A percentile compares a stretch with the other conserved stretches of the same genome.
These are phyloP conservation scores for Apiospora arundinis DNA, from an alignment of 2,329 filamentous ascomycete genomes.

Conservation along the genomic window DNA sequence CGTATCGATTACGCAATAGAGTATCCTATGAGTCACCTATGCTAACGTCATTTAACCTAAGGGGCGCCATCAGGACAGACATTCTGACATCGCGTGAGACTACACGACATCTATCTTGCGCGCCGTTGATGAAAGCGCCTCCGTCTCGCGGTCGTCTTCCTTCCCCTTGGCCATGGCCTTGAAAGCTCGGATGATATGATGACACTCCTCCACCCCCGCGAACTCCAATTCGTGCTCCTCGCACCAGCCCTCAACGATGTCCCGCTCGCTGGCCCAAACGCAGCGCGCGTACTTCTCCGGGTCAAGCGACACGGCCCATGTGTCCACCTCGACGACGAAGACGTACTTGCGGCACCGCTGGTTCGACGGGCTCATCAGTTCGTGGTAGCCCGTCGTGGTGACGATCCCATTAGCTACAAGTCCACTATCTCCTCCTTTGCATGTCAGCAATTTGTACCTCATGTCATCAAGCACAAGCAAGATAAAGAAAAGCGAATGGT, in stretches of 20 bases:
- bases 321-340: neutral
- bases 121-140: neutral
- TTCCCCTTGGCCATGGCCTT: neutral
- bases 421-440: neutral
- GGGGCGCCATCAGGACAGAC: too few relatives aligned
- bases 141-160: neutral
- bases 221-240: neutral
- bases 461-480: too few relatives aligned
- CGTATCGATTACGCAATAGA: neutral
- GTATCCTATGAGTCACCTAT: neutral
- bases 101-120: neutral
- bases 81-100: too few relatives aligned
- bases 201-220: neutral
- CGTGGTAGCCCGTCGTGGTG: neutral
- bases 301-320: neutral
- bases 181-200: neutral
- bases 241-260: neutral
- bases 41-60: too few relatives aligned
- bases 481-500: neutral
- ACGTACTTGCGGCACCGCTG: conserved; percentile 9
- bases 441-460: neutral
- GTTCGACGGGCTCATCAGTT: neutral
- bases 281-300: neutral
- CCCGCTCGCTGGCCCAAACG: conserved; percentile 6
- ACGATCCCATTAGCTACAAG: neutral